Base-by-base conservation (phyloP, 345 rosid species). In the Geranium brycei region DNA sequence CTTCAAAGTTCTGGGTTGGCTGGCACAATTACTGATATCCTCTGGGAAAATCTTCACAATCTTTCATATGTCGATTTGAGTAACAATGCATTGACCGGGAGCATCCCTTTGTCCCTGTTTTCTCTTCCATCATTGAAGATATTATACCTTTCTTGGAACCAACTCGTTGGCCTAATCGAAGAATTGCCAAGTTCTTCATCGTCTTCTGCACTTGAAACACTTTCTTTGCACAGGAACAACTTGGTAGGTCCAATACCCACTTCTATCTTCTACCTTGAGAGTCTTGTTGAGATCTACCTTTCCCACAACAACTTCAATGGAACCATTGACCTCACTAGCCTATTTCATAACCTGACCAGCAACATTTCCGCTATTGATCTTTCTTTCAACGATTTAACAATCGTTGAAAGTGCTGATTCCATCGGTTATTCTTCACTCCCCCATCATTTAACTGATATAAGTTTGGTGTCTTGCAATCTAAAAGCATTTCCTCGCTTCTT, bases 161-260 rank as follows among this genome's bases (percentile, higher is more conserved):
- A 2, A 32, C 6, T 32, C 38, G 6, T 2, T 32, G 38, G 38
- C 6, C 4, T 3, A 32, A 3, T 32, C 6, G 38, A 32, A 32
- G 38, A 32, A 32, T 6, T 32, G 3, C 38, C 38, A 2, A 32
- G 3, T 32, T 2, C 38, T 6, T 32, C 38, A 32, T 32, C 38
- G 4, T 32, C 38, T 32, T 32, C 38, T 32, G 38, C 6, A 32
- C 38, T 32, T 32, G 19, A 18, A 31, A 17, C 51, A 61, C 73
- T 80, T 17, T 75, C 77, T 51, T 30, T 80, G 47, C 66, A 76
- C 17, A 61, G 67, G 61, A 86, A 86, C 65, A 71, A 62, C 3
- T 55, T 85, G 6, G 67, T 62, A 56, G 83, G 86, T 32, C 17
- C 61, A 8, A 2, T 85, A 5, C 81, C 85, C 1, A 16, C 0